Conservation (phyloP, 768 basidiomycete species). For the Phlebiopsis flavidoalba region DNA sequence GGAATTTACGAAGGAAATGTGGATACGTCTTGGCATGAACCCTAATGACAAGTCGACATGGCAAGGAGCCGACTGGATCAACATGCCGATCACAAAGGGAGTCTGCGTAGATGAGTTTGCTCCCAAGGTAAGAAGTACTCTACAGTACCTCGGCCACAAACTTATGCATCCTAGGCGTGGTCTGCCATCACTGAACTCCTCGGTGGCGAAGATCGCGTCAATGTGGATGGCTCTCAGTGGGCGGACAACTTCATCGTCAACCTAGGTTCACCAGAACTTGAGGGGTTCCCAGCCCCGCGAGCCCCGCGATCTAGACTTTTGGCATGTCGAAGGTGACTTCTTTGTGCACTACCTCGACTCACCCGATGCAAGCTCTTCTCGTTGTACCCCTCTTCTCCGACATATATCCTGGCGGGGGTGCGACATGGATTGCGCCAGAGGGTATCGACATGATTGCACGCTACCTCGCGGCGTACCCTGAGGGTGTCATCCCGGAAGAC, state of each 20-base stretch:
- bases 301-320: conserved; percentile 27
- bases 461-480: conserved; percentile 47
- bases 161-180: conserved; percentile 17
- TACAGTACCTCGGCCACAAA: too few species aligned
- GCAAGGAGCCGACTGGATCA: conserved; percentile 22
- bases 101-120: conserved; percentile 45
- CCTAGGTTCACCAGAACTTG: conserved; percentile 21
- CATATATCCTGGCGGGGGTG: conserved; percentile 29
- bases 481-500: conserved; percentile 43
- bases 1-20: conserved; percentile 30
- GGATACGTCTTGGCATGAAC: conserved; percentile 28
- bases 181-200: conserved; percentile 23
- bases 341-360: conserved; percentile 34
- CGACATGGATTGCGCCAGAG: conserved; percentile 31
- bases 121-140: conserved; percentile 34
- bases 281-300: conserved; percentile 9
- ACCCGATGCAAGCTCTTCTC: conserved; percentile 32
- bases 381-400: conserved; percentile 32
- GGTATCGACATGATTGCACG: conserved; percentile 37
- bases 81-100: conserved; percentile 44
- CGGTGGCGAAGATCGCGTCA: conserved; percentile 33
- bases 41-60: conserved; percentile 32
- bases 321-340: conserved; percentile 31
- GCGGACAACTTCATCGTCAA: conserved; percentile 34
- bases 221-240: conserved; percentile 19